Conservation (phyloP, 495 filamentous ascomycete species). For the Pyronema omphalodes region DNA sequence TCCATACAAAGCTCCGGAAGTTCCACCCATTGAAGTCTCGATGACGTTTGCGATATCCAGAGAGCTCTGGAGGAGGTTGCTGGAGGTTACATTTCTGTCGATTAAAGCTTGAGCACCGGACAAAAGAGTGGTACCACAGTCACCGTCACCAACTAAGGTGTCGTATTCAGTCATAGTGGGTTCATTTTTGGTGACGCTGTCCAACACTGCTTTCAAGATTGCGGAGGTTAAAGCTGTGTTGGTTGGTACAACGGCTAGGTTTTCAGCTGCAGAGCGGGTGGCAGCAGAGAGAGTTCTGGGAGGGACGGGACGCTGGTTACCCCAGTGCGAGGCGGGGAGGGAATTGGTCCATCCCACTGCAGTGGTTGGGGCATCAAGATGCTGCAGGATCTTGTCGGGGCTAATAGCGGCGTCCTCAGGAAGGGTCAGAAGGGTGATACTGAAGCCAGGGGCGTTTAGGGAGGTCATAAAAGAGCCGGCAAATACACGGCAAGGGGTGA, state of each 20-base stretch:
- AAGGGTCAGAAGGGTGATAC: slow-evolving; percentile 35
- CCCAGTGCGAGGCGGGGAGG: slow-evolving; percentile 37
- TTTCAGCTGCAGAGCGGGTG: neutral
- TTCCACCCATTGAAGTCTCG: slow-evolving; percentile 84
- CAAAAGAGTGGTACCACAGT: slow-evolving; percentile 80
- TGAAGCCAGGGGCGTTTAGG: slow-evolving; percentile 83
- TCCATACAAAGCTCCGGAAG: slow-evolving; percentile 82
- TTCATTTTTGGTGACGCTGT: slow-evolving; percentile 30
- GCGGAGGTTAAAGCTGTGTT: neutral
- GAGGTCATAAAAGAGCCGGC: slow-evolving; percentile 55
- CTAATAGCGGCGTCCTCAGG: neutral
- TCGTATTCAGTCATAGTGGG: slow-evolving; percentile 76
- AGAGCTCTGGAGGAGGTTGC: slow-evolving; percentile 54
- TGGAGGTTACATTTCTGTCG: slow-evolving; percentile 32
- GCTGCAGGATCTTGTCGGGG: slow-evolving; percentile 50
- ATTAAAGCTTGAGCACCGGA: slow-evolving; percentile 77
- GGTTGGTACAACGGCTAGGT: neutral
- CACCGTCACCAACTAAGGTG: slow-evolving; percentile 84
- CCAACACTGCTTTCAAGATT: neutral
- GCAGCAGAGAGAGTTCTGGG: neutral
- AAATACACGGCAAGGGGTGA: slow-evolving; percentile 26
- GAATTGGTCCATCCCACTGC: slow-evolving; percentile 69
- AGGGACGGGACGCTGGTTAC: neutral
- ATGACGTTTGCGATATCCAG: slow-evolving; percentile 58
- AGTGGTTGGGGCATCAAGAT: slow-evolving; percentile 70